Percentiles rank a stretch among this genome's conserved stretches.
phyloP scores from a whole-genome alignment of 1,284 basidiomycete species.

The Trametes pubescens region DNA sequence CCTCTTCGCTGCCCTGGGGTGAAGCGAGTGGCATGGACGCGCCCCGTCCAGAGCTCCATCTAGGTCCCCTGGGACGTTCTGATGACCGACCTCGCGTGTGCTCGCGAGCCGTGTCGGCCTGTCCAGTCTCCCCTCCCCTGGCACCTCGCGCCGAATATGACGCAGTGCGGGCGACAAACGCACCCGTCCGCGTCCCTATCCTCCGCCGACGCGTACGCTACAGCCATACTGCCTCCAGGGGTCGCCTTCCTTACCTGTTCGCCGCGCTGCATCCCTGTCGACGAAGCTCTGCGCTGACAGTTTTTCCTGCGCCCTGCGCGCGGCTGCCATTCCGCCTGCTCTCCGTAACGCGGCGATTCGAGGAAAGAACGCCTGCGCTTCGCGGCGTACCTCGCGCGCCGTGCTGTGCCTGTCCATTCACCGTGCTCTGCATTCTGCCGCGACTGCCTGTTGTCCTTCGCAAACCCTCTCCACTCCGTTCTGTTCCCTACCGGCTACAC shows the following conservation, averaged over 20 bases:
- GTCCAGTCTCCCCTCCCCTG: constrained; percentile 12
- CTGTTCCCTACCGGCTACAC: neutral
- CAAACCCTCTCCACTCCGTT: constrained; percentile 2
- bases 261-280: constrained; percentile 11
- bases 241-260: constrained; percentile 3
- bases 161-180: constrained; percentile 5
- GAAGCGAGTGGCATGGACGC: neutral
- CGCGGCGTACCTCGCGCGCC: neutral
- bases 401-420: neutral
- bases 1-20: neutral
- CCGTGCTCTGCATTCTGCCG: constrained; percentile 4
- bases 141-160: constrained; percentile 3
- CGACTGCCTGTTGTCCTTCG: neutral
- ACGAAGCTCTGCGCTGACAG: constrained; percentile 4
- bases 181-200: neutral
- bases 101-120: neutral
- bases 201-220: neutral
- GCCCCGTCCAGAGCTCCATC: constrained; percentile 3
- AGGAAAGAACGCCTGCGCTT: neutral
- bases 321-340: constrained; percentile 15
- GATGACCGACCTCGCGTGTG: constrained; percentile 7
- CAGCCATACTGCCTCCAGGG: neutral
- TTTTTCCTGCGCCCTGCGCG: neutral
- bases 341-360: constrained; percentile 22
- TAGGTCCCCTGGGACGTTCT: neutral